phyloP scores from a whole-genome alignment of 768 basidiomycete species.

The Omphalotus guepiniiformis region DNA sequence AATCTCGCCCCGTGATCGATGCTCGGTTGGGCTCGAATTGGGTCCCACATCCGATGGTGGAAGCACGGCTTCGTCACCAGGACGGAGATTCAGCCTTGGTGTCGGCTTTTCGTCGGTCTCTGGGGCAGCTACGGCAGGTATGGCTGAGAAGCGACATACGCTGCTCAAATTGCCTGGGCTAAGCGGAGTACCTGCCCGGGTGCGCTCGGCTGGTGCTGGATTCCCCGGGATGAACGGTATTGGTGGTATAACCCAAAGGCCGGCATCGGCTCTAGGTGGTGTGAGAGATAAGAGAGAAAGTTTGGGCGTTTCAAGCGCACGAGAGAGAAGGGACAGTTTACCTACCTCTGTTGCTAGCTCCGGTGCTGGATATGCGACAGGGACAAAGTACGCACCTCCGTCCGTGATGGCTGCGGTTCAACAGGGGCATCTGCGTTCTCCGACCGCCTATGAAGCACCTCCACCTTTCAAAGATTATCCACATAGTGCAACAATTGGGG shows the following conservation, averaged over 20 bases:
- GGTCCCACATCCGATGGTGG: neutral
- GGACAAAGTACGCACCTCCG: conserved; percentile 30
- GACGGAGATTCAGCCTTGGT: too few relatives aligned
- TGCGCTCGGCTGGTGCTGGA: conserved; percentile 5
- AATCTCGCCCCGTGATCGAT: conserved; percentile 19
- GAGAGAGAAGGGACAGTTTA: conserved; percentile 5
- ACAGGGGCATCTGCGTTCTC: conserved; percentile 35
- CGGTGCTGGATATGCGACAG: too few relatives aligned
- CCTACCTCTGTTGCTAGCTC: neutral
- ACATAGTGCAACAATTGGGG: conserved; percentile 8
- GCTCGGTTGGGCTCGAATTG: conserved; percentile 12
- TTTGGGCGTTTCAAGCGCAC: neutral
- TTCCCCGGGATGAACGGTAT: neutral
- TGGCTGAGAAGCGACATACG: conserved; percentile 7
- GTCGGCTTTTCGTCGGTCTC: neutral
- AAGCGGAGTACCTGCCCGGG: conserved; percentile 1
- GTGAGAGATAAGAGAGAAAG: conserved; percentile 5
- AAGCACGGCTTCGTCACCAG: too few relatives aligned
- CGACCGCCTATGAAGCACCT: conserved; percentile 52
- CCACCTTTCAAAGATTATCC: too few relatives aligned
- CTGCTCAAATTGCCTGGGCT: neutral
- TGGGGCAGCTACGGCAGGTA: conserved; percentile 2
- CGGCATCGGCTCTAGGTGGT: neutral
- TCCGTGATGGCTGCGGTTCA: conserved; percentile 22
- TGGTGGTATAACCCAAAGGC: neutral